Base-by-base conservation (phyloP, 2,329 filamentous ascomycete genomes). In the Coniochaeta pulveracea region DNA sequence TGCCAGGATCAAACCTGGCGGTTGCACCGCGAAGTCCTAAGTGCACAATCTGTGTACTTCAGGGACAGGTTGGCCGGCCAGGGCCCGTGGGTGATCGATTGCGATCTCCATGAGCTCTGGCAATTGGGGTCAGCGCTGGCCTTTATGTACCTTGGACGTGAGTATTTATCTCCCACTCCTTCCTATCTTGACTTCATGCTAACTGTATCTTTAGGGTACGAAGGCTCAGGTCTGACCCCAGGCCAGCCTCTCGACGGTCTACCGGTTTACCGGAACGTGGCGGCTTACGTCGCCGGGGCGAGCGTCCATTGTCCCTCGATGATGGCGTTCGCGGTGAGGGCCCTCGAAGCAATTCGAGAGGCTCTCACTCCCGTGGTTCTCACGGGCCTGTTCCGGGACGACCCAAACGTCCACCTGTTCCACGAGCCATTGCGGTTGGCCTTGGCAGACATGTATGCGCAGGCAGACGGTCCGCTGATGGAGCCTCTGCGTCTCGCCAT, bases 271-370 rank as follows among this genome's bases (percentile, higher is more conserved):
- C 33, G 28, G 16, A 46, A 47, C 37, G 39, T 44, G 8, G 42
- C 44, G 32, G 39, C 43, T 38, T 55, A 42, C 39, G 34, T 53
- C 27, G 43, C 42, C 12, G 51, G 43, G 10, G 40, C 42, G 6
- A 44, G 45, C 4, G 41, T 52, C 10, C 34, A 33, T 12, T 47
- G 40, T 38, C 27, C 19, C 3, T 19, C 34, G 25, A 42, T 54
- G 45, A 51, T 47, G 45, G 31, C 35, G n/a, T 40, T 27, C 14
- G 72, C 69, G 0, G 43, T 76, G 3, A 56, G 69, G 3, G 64
- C 66, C 0, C 76, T 81, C 62, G 54, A 65, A 2, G 54, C 67
- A 26, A 70, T 73, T 0, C 54, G 64, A 2, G 52, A 58, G 4
- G 58, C 62, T 2, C 44, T 81, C 3, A 67, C 66, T 1, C 38